Evolutionary conservation across 306 rosid genomes (phyloP), one percentile per base, ranked within the genome.

Genomic region (Adenanthera pavonina): DNA sequence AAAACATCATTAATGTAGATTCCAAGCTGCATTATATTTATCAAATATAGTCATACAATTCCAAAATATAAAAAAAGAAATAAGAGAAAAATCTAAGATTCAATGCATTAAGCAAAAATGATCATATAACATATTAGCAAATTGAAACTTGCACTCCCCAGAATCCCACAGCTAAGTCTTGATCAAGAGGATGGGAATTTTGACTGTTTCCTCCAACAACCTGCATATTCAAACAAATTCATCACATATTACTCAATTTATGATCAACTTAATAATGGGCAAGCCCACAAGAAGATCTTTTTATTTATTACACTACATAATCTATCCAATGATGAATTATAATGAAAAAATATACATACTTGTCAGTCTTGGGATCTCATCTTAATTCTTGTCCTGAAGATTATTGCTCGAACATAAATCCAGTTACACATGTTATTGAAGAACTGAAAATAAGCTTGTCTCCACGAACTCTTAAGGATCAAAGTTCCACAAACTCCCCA

Each of bases 401-500:
- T 56, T 56, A 3, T 5, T 4, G 8, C 19, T 4, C 4, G 62
- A 0, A 56, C 62, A 56, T 56, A 56, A 56, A 56, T 56, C 62
- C 13, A n/a, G 20, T 56, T 34, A 19, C 20, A 56, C 34, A 56
- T 56, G 13, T 19, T 2, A 8, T 12, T 56, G 6, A 56, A 56
- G 62, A 56, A 56, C 20, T 56, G 35, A 56, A 19, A 56, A 56
- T 56, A 56, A 56, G 62, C 62, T 0, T 1, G 13, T 2, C 62
- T 19, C 62, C 62, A 19, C 8, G 62, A 56, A n/a, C 62, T 2
- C 8, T 56, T 56, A 20, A 56, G 62, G 12, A 56, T 56, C 8
- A 56, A 56, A 56, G 62, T n/a, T 19, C 62, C 62, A 56, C 62
- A 56, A n/a, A 56, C 33, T n/a, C 62, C 62, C 62, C 62, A 56